phyloP scores from a whole-genome alignment of 2,329 filamentous ascomycete genomes.

The Talaromyces sp. region DNA sequence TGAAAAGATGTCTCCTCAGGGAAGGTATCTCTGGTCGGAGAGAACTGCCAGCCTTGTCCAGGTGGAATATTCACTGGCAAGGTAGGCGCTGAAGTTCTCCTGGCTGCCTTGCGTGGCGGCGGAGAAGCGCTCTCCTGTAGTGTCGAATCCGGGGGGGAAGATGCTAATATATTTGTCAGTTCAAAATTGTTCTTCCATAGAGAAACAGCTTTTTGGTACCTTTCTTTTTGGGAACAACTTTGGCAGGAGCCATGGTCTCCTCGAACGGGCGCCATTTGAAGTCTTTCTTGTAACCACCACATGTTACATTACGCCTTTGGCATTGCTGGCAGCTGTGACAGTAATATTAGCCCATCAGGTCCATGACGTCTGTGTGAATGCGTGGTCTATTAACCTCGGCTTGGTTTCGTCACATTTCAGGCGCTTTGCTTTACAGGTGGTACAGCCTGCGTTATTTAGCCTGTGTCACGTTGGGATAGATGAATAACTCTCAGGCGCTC shows the following conservation, averaged over 20 bases:
- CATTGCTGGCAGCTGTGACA: constrained; percentile 57
- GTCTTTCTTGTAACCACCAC: constrained; percentile 69
- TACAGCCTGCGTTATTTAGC: constrained; percentile 52
- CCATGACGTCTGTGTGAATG: neutral
- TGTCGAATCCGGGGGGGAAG: constrained; percentile 5
- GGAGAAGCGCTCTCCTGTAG: neutral
- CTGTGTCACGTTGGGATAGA: constrained; percentile 9
- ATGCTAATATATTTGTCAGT: constrained; percentile 2
- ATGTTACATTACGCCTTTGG: constrained; percentile 59
- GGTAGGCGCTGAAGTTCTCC: constrained; percentile 5
- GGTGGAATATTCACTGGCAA: neutral
- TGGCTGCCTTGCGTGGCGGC: constrained; percentile 10
- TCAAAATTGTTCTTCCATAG: neutral
- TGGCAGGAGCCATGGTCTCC: constrained; percentile 51
- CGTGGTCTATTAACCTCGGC: constrained; percentile 32
- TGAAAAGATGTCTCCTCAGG: constrained; percentile 6
- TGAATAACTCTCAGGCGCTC: constrained; percentile 11
- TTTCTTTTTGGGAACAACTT: constrained; percentile 37
- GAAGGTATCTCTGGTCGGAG: constrained; percentile 4
- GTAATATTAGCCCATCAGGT: neutral
- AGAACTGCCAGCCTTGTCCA: constrained; percentile 1
- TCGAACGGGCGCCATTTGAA: constrained; percentile 72
- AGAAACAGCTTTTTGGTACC: constrained; percentile 35
- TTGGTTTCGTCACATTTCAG: constrained; percentile 72
- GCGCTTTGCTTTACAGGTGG: constrained; percentile 69